Base-by-base conservation (phyloP, 2,329 filamentous ascomycete genomes). In the Fusarium torulosum region DNA sequence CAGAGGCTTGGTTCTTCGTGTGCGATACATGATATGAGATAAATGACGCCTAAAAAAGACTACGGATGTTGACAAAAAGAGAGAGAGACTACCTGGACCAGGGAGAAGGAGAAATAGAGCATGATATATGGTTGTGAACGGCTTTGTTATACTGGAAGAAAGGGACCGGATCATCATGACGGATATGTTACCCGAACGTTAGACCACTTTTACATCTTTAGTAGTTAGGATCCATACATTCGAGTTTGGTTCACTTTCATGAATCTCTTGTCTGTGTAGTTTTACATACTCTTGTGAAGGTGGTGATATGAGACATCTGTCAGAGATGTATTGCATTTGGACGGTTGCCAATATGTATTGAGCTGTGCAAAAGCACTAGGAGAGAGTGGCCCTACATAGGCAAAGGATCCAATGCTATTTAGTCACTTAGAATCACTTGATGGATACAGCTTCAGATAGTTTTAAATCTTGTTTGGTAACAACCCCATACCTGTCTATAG, bases 101-200 rank as follows among this genome's bases (percentile, higher is more conserved):
- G 40, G 53, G 38, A 50, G 38, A 38, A 50, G 38, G 55, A 33
- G 53, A 53, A 69, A 68, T 68, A 68, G 66, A 68, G 40, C 52
- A 69, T 67, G 66, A 31, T 59, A 67, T 73, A 68, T 61, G 69
- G 69, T 71, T 72, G 69, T 62, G 59, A 63, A 72, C 51, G 66
- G 61, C 62, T 71, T 69, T 70, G 52, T 59, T 70, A 67, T 73
- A 62, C 56, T 68, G 46, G 52, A 46, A 55, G 50, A 55, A 53
- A 45, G 67, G 61, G 63, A 49, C 57, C 61, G 61, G 69, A 72
- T 69, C 58, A 74, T 75, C 61, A 74, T 72, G 71, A 75, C 65
- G 72, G 66, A 74, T 65, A 74, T 74, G 72, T 73, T 73, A 68
- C 51, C 71, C 62, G 62, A 61, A 63, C 60, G 70, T 74, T 74